Percentiles rank a stretch among this genome's conserved stretches.
phyloP scores from a whole-genome alignment of 768 basidiomycete species.

The Hericium alpestre region DNA sequence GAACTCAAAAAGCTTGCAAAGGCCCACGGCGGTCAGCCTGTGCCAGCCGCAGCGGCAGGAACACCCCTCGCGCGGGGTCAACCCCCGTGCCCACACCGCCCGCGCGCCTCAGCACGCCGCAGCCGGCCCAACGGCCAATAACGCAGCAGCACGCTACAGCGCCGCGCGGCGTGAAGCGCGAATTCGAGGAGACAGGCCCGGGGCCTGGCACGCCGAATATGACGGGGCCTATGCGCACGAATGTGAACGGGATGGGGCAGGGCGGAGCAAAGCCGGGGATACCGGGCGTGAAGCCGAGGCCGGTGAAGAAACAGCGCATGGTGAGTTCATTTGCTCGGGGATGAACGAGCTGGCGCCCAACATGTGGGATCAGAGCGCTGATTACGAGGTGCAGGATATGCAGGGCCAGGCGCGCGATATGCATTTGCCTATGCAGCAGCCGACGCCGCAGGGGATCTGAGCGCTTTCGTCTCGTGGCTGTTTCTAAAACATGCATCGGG shows the following conservation, averaged over 20 bases:
- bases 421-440: constrained; percentile 13
- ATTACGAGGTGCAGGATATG: constrained; percentile 10
- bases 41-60: constrained; percentile 2
- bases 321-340: constrained; percentile 5
- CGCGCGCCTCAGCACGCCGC: constrained; percentile 9
- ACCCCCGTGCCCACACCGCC: constrained; percentile 5
- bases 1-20: constrained; percentile 15
- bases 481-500: too few species aligned
- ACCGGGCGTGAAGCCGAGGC: constrained; percentile 12
- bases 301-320: constrained; percentile 14
- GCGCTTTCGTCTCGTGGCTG: neutral
- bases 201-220: neutral
- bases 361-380: neutral
- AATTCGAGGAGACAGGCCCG: constrained; percentile 7
- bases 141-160: neutral
- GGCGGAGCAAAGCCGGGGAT: constrained; percentile 10
- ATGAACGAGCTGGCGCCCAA: neutral
- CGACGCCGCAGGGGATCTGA: constrained; percentile 14
- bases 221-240: neutral
- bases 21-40: constrained; percentile 8
- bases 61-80: neutral
- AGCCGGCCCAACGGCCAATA: neutral
- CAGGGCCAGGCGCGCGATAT: constrained; percentile 14
- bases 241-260: neutral
- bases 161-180: constrained; percentile 13